Base-by-base conservation (phyloP, 192 early-diverging fungal species). In the Coemansia asiatica region DNA sequence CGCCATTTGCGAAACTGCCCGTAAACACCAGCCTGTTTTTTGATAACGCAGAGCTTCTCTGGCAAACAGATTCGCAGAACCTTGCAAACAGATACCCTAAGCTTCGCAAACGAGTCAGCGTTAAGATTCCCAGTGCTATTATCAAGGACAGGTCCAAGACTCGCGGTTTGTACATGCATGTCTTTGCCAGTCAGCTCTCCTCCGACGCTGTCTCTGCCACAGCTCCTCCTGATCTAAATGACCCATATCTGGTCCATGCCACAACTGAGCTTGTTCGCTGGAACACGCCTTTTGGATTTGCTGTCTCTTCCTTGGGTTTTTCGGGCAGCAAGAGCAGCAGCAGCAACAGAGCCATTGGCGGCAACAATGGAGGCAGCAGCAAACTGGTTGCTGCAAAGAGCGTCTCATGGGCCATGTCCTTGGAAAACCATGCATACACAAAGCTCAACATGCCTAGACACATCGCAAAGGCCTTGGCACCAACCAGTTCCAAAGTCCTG, bases 361-460 rank as follows among this genome's bases (percentile, higher is more conserved):
- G n/a, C n/a, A n/a, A n/a, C n/a, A n/a, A n/a, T n/a, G n/a, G n/a
- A n/a, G 55, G 55, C 22, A 56, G 48, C 25, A 22, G 10, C 57
- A 26, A 38, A 35, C 36, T 59, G 31, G 36, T 40, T 12, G 19
- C 12, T 10, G 4, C 57, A 22, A 35, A 35, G 23, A 59, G 57
- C 23, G 35, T 59, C 2, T 40, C 57, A 21, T 59, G 57, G 57
- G 57, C 57, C 16, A 59, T 59, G 35, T 59, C 57, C 18, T 3
- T 59, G 18, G 57, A 59, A 21, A 59, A 59, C 36, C 57, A 44
- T 12, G 57, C 21, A 0, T 59, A 59, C 21, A 22, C 35, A 22
- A 18, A 21, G n/a, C 35, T 40, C 2, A 33, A 36, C 6, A 36
- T 59, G 57, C 57, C 57, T 18, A 21, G 5, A 1, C 57, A 59